Evolutionary conservation across 2,329 filamentous ascomycete species (phyloP).

Genomic region (Plenodomus tracheiphilus): DNA sequence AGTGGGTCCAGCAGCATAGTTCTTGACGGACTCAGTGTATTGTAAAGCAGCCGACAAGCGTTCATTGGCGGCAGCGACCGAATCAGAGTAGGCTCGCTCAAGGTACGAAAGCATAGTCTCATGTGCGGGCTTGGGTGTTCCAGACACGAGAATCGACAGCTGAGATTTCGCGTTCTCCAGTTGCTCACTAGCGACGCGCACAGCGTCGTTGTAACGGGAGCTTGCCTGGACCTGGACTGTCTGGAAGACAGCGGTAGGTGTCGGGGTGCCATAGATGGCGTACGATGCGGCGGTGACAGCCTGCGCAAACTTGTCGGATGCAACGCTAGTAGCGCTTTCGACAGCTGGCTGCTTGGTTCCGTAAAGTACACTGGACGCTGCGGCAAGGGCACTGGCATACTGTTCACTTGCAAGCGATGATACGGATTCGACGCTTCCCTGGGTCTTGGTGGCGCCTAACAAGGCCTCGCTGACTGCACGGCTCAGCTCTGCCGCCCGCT

Average conservation of each 20-base stretch:
- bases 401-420: slow-evolving; percentile 60
- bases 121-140: slow-evolving; percentile 70
- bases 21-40: slow-evolving; percentile 46
- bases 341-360: slow-evolving; percentile 50
- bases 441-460: slow-evolving; percentile 50
- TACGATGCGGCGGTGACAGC: slow-evolving; percentile 64
- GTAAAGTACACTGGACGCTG: slow-evolving; percentile 61
- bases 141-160: slow-evolving; percentile 68
- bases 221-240: slow-evolving; percentile 54
- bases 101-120: slow-evolving; percentile 71
- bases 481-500: slow-evolving; percentile 58
- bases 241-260: slow-evolving; percentile 49
- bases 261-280: slow-evolving; percentile 58
- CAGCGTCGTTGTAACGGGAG: slow-evolving; percentile 65
- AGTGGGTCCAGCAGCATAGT: slow-evolving; percentile 46
- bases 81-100: slow-evolving; percentile 68
- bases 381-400: slow-evolving; percentile 59
- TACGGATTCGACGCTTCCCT: slow-evolving; percentile 54
- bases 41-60: slow-evolving; percentile 60
- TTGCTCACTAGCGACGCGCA: slow-evolving; percentile 67
- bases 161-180: slow-evolving; percentile 68
- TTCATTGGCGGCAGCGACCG: slow-evolving; percentile 64
- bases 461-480: slow-evolving; percentile 61
- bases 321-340: slow-evolving; percentile 54
- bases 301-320: slow-evolving; percentile 58